These are phyloP conservation scores for Cyphellophora attinorum DNA, from an alignment of 2,329 filamentous ascomycete genomes.

Conservation along the genomic window DNA sequence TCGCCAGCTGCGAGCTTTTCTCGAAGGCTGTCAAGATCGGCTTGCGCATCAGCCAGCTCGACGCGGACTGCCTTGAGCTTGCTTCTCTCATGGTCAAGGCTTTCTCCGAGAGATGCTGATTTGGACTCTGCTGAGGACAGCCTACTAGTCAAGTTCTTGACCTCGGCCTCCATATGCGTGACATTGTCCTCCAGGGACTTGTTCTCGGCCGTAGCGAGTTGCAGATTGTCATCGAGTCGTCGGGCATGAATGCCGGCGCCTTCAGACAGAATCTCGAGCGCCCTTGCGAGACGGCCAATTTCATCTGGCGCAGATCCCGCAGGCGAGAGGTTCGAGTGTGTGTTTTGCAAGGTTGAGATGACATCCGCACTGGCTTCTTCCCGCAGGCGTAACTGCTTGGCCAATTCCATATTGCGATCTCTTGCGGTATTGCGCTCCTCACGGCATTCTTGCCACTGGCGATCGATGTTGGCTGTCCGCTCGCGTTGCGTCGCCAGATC, in stretches of 20 bases:
- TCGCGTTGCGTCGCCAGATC: constrained; percentile 51
- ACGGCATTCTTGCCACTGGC: constrained; percentile 45
- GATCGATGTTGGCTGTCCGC: constrained; percentile 49
- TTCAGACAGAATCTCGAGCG: constrained; percentile 48
- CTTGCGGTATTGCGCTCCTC: constrained; percentile 36
- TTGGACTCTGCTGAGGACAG: constrained; percentile 34
- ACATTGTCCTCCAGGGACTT: constrained; percentile 49
- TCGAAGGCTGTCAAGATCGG: constrained; percentile 59
- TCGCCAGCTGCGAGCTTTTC: constrained; percentile 71
- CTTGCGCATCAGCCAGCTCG: constrained; percentile 56
- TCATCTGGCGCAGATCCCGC: constrained; percentile 47
- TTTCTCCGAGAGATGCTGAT: constrained; percentile 45
- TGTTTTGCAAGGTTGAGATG: constrained; percentile 45
- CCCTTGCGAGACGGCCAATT: constrained; percentile 48
- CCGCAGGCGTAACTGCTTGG: constrained; percentile 41
- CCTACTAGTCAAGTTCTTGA: constrained; percentile 37
- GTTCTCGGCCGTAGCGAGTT: constrained; percentile 54
- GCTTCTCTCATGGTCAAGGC: constrained; percentile 37
- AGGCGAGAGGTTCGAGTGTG: constrained; percentile 50
- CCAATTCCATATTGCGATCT: constrained; percentile 35
- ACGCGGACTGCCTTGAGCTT: constrained; percentile 36
- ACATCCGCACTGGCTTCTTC: constrained; percentile 46
- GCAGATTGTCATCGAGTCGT: constrained; percentile 50
- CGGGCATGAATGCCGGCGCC: constrained; percentile 52
- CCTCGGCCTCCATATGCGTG: constrained; percentile 47